phyloP scores from a whole-genome alignment of 169 alveolate genomes.

The Plasmodium adleri region DNA sequence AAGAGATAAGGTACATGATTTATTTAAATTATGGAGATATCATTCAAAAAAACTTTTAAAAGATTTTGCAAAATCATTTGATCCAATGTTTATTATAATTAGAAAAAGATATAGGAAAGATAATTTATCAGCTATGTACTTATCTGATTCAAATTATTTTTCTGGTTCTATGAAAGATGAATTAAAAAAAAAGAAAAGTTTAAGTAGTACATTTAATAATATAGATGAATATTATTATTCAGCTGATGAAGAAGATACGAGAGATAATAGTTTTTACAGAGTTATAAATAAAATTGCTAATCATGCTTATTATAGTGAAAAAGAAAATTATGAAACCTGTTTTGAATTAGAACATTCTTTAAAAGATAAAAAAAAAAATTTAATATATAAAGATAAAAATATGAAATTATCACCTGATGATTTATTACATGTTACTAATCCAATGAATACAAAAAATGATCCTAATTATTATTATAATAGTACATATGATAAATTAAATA shows the following conservation, averaged over 20 bases:
- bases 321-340: constrained; percentile 69
- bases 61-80: constrained; percentile 77
- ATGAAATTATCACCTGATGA: constrained; percentile 17
- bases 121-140: constrained; percentile 33
- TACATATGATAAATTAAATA: constrained; percentile 15
- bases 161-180: constrained; percentile 31
- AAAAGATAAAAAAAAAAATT: constrained; percentile 20
- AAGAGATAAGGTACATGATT: constrained; percentile 75
- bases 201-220: constrained; percentile 47
- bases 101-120: constrained; percentile 54
- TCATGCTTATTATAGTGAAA: constrained; percentile 17
- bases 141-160: constrained; percentile 46
- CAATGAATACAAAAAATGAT: constrained; percentile 1
- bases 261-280: constrained; percentile 10
- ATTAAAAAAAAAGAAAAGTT: constrained; percentile 25
- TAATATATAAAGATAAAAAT: background rate
- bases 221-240: constrained; percentile 73
- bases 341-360: constrained; percentile 56
- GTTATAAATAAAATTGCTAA: constrained; percentile 28
- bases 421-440: background rate
- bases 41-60: constrained; percentile 75
- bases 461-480: background rate
- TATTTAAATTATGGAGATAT: constrained; percentile 79
- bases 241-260: constrained; percentile 55
- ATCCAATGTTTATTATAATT: constrained; percentile 63